Percentiles rank a stretch among this genome's conserved stretches.
Evolutionary conservation across 139 green algal species (phyloP).

Genomic region (Raphidocelis subcapitata): DNA sequence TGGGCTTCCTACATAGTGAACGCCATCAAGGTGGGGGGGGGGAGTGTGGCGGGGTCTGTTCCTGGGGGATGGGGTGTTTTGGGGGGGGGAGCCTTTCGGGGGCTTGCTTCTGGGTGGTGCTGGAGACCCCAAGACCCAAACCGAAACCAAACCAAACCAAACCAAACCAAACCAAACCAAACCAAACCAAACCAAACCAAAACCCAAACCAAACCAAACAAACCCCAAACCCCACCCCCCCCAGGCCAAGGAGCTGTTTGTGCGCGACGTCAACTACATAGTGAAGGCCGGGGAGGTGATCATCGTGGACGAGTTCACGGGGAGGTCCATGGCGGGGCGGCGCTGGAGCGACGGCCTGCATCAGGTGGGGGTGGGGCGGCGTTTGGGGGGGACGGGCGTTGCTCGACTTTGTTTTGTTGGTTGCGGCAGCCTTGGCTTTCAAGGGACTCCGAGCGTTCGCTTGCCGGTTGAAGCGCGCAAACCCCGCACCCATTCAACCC

Average conservation of each 20-base stretch:
- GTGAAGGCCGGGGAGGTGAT: constrained; percentile 83
- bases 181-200: too few relatives aligned
- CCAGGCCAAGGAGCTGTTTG: constrained; percentile 96
- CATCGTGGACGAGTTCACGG: constrained; percentile 99
- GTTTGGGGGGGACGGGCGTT: background rate
- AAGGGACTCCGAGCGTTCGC: too few relatives aligned
- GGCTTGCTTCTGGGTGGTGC: background rate
- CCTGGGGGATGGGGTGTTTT: too few relatives aligned
- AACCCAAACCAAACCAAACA: background rate
- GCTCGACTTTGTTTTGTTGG: background rate
- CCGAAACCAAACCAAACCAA: background rate
- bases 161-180: background rate
- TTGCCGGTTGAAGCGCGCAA: too few relatives aligned
- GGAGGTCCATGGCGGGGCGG: constrained; percentile 90
- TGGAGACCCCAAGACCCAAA: background rate
- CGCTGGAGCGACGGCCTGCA: constrained; percentile 93
- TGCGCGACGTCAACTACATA: constrained; percentile 95
- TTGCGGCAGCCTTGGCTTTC: too few relatives aligned
- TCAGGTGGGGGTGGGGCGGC: constrained; percentile 55
- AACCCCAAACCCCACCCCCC: background rate
- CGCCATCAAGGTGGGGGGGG: too few relatives aligned
- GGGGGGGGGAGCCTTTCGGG: too few relatives aligned
- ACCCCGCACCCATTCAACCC: too few relatives aligned
- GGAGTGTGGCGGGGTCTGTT: constrained; percentile 23
- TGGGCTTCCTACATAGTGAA: constrained; percentile 97